A percentile compares a stretch with the other conserved stretches of the same genome.
Evolutionary conservation across 768 basidiomycete genomes (phyloP).

Genomic region (Clavaria fumosa): DNA sequence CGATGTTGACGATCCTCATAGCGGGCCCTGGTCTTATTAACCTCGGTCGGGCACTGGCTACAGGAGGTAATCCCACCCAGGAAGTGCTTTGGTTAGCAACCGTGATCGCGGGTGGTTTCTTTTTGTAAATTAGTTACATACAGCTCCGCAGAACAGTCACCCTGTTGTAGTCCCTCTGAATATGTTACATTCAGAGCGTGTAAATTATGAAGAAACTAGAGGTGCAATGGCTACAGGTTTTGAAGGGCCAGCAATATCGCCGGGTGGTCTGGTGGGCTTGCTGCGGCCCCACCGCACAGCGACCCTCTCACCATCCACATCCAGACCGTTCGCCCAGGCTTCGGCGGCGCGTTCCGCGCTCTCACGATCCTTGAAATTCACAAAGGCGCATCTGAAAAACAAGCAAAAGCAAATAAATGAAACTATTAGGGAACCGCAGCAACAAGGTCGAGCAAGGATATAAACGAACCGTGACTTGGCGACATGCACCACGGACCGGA

Average conservation of each 20-base stretch:
- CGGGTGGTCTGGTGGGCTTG: too few relatives aligned
- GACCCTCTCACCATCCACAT: constrained; percentile 61
- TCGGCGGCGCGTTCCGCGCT: constrained; percentile 82
- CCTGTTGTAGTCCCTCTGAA: too few relatives aligned
- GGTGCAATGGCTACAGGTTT: neutral
- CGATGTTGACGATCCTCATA: constrained; percentile 20
- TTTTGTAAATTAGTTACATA: constrained; percentile 14
- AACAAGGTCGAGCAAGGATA: neutral
- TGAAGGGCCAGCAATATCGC: too few relatives aligned
- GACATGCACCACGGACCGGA: constrained; percentile 79
- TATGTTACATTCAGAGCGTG: too few relatives aligned
- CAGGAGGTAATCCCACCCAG: constrained; percentile 19
- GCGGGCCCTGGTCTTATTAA: constrained; percentile 52
- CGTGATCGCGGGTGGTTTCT: constrained; percentile 25
- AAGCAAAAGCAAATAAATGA: neutral
- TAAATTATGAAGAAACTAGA: too few relatives aligned
- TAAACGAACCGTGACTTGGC: constrained; percentile 61
- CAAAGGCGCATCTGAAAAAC: constrained; percentile 78
- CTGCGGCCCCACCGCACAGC: constrained; percentile 85
- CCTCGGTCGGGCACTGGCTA: constrained; percentile 32
- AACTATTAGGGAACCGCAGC: neutral
- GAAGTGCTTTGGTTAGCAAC: constrained; percentile 28
- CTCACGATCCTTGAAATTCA: constrained; percentile 75
- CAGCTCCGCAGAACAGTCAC: too few relatives aligned
- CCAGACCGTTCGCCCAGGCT: constrained; percentile 82